Evolutionary conservation across 2,329 filamentous ascomycete genomes (phyloP), one percentile per base, ranked within the genome.

Genomic region (Lachnellula subtilissima): DNA sequence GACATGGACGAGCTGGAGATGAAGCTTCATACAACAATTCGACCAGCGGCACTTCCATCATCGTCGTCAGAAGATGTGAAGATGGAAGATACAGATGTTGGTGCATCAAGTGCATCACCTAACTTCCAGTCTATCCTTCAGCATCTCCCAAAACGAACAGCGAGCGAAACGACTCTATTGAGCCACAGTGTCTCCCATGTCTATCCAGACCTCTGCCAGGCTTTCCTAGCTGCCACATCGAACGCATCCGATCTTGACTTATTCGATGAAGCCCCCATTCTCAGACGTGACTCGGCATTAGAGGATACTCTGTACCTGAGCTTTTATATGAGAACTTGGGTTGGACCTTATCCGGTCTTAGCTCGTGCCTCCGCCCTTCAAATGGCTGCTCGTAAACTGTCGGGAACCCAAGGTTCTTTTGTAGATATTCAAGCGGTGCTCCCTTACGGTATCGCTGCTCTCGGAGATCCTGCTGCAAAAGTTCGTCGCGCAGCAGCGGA

Each of bases 281-380:
- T 91, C 11, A 75, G 78, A 51, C 78, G 77, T 36, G 71, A 78
- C 25, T 70, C 75, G 5, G 85, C 83, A 1, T 72, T 81, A 36
- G 79, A 82, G 48, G 78, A 83, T 37, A 81, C 84, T 40, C 82
- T 88, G 22, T 91, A 87, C 65, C 75, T 91, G 55, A 87, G 84
- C 15, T 93, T 96, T 70, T 86, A 93, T 62, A 78, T 87, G 55
- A 81, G 86, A 53, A 81, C 91, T 15, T 91, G 89, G 83, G 88
- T 82, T 56, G 85, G 88, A 0, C 78, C 84, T 1, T 86, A 86
- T 66, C 86, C 89, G 6, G 83, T 83, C 2, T 74, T 88, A 47
- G 86, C 85, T 3, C 84, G 89, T 60, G 78, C 81, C 53, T 80
- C 85, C 8, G 89, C 91, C 11, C 72, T 96, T 49, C 83, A 85